Conservation (phyloP, 108 stramenopile species). For the Cyclotella baltica region DNA sequence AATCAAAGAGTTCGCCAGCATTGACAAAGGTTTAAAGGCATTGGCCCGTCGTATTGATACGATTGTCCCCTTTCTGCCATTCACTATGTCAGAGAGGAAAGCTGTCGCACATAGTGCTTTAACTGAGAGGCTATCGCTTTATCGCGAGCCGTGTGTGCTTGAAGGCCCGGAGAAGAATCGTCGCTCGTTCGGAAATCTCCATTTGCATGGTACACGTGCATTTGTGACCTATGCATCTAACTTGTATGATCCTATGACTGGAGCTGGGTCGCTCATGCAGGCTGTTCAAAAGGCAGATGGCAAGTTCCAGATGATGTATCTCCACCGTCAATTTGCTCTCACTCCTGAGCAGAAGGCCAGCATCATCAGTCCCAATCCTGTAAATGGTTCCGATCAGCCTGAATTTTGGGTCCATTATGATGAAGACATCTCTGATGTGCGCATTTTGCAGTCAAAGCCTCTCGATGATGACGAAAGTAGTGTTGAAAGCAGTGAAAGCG, state of each 20-base stretch:
- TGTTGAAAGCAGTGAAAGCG: not conserved
- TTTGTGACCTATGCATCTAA: constrained; percentile 5
- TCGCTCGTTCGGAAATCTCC: constrained; percentile 5
- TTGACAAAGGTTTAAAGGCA: constrained; percentile 1
- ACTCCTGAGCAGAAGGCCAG: constrained; percentile 7
- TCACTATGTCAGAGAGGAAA: not conserved
- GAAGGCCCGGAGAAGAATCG: constrained; percentile 5
- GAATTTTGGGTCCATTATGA: constrained; percentile 21
- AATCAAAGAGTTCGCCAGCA: not conserved
- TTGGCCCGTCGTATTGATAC: constrained; percentile 1
- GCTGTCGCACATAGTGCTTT: constrained; percentile 4
- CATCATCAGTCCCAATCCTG: not conserved
- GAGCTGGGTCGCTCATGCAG: not conserved
- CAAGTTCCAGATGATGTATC: constrained; percentile 16
- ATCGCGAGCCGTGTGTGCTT: constrained; percentile 14
- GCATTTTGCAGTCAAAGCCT: not conserved
- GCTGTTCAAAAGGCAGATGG: constrained; percentile 13
- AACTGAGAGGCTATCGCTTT: constrained; percentile 1
- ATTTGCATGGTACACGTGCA: not conserved
- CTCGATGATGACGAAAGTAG: not conserved
- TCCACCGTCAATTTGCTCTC: constrained; percentile 1
- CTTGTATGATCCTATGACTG: constrained; percentile 11
- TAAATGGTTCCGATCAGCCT: not conserved
- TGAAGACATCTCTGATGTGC: not conserved
- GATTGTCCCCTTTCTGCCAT: constrained; percentile 13